Evolutionary conservation across 208 protist species (phyloP).

Genomic region (Trypanosoma melophagium): DNA sequence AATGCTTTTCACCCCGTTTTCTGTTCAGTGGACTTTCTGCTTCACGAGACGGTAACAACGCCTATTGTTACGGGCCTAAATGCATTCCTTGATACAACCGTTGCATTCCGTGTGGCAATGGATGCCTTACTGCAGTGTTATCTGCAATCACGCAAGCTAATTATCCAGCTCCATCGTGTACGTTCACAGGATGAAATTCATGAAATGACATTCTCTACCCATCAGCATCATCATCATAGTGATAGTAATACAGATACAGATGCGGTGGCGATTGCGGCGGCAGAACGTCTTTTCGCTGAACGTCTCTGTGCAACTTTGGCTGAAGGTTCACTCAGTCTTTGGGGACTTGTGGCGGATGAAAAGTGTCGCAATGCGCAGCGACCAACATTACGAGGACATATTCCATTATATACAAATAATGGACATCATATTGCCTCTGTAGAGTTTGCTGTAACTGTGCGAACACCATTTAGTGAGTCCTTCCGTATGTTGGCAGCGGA

Average conservation of each 20-base stretch:
- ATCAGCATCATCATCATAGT: too few relatives aligned
- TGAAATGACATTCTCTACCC: constrained; percentile 15
- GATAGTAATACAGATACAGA: background rate
- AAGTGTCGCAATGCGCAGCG: constrained; percentile 37
- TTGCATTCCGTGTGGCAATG: constrained; percentile 85
- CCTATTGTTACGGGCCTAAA: constrained; percentile 80
- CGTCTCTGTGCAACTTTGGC: constrained; percentile 80
- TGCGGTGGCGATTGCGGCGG: too few relatives aligned
- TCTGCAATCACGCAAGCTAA: constrained; percentile 73
- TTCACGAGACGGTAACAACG: constrained; percentile 89
- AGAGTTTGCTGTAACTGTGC: constrained; percentile 79
- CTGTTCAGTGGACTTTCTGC: constrained; percentile 84
- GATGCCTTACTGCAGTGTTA: constrained; percentile 87
- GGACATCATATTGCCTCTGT: constrained; percentile 80
- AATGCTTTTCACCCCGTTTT: constrained; percentile 55
- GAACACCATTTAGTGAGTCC: constrained; percentile 59
- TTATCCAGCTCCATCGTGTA: constrained; percentile 87
- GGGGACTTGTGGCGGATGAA: constrained; percentile 54
- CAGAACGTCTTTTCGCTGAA: constrained; percentile 41
- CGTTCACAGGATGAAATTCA: constrained; percentile 64
- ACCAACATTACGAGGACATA: constrained; percentile 73
- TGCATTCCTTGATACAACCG: constrained; percentile 88
- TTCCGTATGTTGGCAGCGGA: constrained; percentile 62
- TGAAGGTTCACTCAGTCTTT: constrained; percentile 68
- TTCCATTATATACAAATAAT: constrained; percentile 47